Evolutionary conservation across 352 stramenopile species (phyloP).

Genomic region (Phytophthora sp.): DNA sequence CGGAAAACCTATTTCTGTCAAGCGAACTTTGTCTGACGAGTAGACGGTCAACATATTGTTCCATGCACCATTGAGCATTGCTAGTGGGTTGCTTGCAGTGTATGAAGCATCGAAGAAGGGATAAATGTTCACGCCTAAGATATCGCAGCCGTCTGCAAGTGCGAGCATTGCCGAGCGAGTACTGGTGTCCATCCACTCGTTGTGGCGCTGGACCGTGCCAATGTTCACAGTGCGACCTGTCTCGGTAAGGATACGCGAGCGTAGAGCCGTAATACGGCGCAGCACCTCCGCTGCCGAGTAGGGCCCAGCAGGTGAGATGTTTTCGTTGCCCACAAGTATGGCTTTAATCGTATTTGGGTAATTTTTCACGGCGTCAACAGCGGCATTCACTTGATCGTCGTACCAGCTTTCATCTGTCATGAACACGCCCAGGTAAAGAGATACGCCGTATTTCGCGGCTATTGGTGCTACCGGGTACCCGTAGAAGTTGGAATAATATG

Average conservation of each 20-base stretch:
- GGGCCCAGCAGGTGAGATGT: constrained; percentile 51
- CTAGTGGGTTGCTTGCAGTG: constrained; percentile 42
- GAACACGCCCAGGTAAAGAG: constrained; percentile 77
- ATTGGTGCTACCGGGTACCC: constrained; percentile 47
- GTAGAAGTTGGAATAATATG: constrained; percentile 82
- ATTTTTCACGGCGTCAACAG: constrained; percentile 48
- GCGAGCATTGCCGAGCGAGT: constrained; percentile 44
- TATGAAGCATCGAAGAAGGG: constrained; percentile 77
- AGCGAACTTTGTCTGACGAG: constrained; percentile 51
- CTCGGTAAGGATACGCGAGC: constrained; percentile 25
- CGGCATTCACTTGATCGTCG: constrained; percentile 46
- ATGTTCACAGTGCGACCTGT: constrained; percentile 51
- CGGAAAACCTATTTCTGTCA: constrained; percentile 74
- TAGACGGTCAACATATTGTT: constrained; percentile 58
- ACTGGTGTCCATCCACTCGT: constrained; percentile 57
- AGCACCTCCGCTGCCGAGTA: constrained; percentile 53
- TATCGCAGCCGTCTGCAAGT: constrained; percentile 62
- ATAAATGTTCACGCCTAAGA: constrained; percentile 85
- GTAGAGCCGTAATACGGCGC: constrained; percentile 38
- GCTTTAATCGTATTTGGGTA: constrained; percentile 63
- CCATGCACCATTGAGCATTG: constrained; percentile 67
- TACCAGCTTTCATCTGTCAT: constrained; percentile 82
- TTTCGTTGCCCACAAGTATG: constrained; percentile 81
- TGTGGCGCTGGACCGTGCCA: constrained; percentile 74
- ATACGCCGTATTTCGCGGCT: constrained; percentile 52